Percentiles rank a stretch among this genome's conserved stretches.
These are phyloP conservation scores for Lodderomyces metapsilosis DNA, from an alignment of 1,139 yeast genomes.

Conservation along the genomic window DNA sequence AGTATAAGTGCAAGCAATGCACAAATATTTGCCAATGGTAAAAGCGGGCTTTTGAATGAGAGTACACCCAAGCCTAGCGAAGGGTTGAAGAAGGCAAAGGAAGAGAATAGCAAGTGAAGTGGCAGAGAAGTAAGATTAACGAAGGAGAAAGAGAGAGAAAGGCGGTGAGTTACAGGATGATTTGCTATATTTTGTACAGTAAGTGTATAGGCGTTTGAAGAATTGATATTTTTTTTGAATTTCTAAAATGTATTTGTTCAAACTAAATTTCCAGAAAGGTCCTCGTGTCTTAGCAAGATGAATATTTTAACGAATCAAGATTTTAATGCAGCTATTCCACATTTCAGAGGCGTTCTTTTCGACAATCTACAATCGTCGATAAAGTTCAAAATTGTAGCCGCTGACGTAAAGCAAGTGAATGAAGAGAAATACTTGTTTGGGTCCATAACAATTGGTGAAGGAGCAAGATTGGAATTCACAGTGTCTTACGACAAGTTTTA, in stretches of 20 bases:
- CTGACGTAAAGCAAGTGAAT: conserved; percentile 13
- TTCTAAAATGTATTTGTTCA: no score
- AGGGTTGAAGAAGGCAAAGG: background rate
- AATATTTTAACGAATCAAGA: conserved; percentile 14
- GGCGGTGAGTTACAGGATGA: background rate
- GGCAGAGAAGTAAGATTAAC: background rate
- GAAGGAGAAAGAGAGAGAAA: background rate
- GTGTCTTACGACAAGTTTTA: conserved; percentile 31
- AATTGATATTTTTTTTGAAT: background rate
- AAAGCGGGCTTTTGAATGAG: conserved; percentile 45
- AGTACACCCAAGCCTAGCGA: conserved; percentile 26
- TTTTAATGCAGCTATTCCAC: conserved; percentile 17
- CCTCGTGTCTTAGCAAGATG: no score
- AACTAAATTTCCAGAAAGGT: no score
- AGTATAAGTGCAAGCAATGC: conserved; percentile 47
- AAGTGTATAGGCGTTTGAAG: background rate
- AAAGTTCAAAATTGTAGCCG: conserved; percentile 10
- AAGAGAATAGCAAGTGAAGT: background rate
- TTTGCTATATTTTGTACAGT: background rate
- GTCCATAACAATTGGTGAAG: conserved; percentile 4
- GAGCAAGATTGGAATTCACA: conserved; percentile 21
- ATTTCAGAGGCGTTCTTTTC: conserved; percentile 14
- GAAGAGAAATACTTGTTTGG: conserved; percentile 7
- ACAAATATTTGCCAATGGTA: conserved; percentile 47
- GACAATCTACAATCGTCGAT: conserved; percentile 7